Evolutionary conservation across 2,329 filamentous ascomycete species (phyloP).

Genomic region (Curvularia lunata): DNA sequence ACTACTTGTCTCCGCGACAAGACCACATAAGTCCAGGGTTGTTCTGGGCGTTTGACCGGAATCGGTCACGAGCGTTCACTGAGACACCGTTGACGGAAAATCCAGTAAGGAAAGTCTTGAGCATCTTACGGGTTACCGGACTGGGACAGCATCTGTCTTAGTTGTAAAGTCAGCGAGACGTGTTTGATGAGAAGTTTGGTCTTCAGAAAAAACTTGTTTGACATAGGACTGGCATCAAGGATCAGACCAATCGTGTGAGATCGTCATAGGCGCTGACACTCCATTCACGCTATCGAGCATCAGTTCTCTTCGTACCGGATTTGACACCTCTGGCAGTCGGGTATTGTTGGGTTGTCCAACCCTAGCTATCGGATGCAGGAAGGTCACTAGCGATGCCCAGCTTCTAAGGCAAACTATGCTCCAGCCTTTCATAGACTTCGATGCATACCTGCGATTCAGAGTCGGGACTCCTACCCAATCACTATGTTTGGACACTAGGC

Average conservation of each 20-base stretch:
- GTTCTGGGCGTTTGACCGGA: slow-evolving; percentile 20
- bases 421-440: slow-evolving; percentile 15
- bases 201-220: not conserved
- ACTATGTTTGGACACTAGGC: slow-evolving; percentile 13
- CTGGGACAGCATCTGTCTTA: slow-evolving; percentile 2
- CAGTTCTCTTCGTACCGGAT: slow-evolving; percentile 8
- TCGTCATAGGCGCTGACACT: not conserved
- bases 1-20: slow-evolving; percentile 25
- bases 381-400: slow-evolving; percentile 23
- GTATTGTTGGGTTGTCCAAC: slow-evolving; percentile 4
- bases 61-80: slow-evolving; percentile 16
- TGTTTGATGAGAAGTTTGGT: not conserved
- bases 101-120: slow-evolving; percentile 12
- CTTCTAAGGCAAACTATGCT: slow-evolving; percentile 16
- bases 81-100: not conserved
- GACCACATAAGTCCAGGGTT: slow-evolving; percentile 19
- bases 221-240: not conserved
- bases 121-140: slow-evolving; percentile 15
- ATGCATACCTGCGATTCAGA: slow-evolving; percentile 13
- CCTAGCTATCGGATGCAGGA: slow-evolving; percentile 3
- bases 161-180: not conserved
- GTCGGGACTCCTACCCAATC: slow-evolving; percentile 2
- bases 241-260: not conserved
- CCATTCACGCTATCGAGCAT: not conserved
- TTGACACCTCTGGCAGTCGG: slow-evolving; percentile 9